Conservation (phyloP, 768 basidiomycete genomes). For the Mycena alexandri region DNA sequence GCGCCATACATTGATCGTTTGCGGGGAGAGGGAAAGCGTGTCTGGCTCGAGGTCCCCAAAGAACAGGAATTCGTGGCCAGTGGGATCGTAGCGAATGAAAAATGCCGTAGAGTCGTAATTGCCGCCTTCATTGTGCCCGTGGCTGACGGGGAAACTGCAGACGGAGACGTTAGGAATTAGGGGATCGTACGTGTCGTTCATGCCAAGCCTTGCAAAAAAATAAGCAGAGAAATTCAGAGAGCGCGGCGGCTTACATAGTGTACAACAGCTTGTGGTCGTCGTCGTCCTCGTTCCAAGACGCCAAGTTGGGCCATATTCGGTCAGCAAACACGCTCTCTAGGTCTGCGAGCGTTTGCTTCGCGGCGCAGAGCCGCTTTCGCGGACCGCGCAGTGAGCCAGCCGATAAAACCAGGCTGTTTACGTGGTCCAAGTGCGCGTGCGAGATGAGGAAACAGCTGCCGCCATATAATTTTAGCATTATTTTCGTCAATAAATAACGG, state of each 20-base stretch:
- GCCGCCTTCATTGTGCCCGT: slow-evolving; percentile 70
- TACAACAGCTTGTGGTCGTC: slow-evolving; percentile 73
- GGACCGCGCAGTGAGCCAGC: slow-evolving; percentile 80
- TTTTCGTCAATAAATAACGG: background rate
- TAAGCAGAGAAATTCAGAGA: slow-evolving; percentile 27
- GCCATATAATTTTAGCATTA: background rate
- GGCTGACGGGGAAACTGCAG: slow-evolving; percentile 76
- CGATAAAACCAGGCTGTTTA: slow-evolving; percentile 83
- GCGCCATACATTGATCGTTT: slow-evolving; percentile 82
- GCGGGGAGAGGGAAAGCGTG: slow-evolving; percentile 68
- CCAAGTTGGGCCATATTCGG: slow-evolving; percentile 88
- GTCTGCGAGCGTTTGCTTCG: slow-evolving; percentile 72
- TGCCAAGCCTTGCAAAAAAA: slow-evolving; percentile 55
- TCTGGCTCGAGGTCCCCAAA: slow-evolving; percentile 97
- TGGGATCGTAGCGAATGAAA: slow-evolving; percentile 80
- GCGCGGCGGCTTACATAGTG: slow-evolving; percentile 63
- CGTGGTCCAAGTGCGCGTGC: slow-evolving; percentile 93
- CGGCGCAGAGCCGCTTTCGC: slow-evolving; percentile 74
- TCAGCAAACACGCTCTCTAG: slow-evolving; percentile 82
- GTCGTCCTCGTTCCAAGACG: slow-evolving; percentile 76
- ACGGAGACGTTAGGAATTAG: slow-evolving; percentile 72
- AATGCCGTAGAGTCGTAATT: slow-evolving; percentile 86
- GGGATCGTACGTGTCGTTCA: slow-evolving; percentile 65
- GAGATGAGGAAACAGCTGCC: slow-evolving; percentile 86
- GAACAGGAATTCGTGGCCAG: slow-evolving; percentile 83